These are phyloP conservation scores for Mucor mucedo DNA, from an alignment of 371 early-diverging fungal genomes.

Conservation along the genomic window DNA sequence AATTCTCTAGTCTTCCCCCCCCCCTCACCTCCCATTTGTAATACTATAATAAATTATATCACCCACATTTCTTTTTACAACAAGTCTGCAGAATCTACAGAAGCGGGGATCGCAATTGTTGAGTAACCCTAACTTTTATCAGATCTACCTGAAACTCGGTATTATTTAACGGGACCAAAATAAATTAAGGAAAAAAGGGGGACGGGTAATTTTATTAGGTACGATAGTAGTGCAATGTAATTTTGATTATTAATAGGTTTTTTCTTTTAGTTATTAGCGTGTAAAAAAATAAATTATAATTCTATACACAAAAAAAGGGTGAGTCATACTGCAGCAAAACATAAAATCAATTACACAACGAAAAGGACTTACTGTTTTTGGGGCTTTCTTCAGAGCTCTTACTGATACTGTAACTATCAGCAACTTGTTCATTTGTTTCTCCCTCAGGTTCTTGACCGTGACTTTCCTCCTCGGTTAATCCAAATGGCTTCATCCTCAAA, in stretches of 20 bases:
- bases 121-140: too few species aligned
- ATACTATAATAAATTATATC: too few species aligned
- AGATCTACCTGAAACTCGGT: too few species aligned
- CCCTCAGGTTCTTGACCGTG: background rate
- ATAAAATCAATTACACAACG: background rate
- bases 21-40: too few species aligned
- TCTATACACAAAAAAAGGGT: background rate
- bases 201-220: too few species aligned
- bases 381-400: background rate
- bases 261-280: too few species aligned
- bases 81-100: background rate
- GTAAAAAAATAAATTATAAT: background rate
- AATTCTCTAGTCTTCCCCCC: too few species aligned
- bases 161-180: too few species aligned
- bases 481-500: conserved; percentile 42
- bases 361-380: background rate
- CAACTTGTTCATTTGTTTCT: conserved; percentile 7
- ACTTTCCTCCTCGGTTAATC: conserved; percentile 24
- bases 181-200: too few species aligned
- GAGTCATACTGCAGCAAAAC: background rate
- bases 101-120: background rate
- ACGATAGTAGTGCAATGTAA: too few species aligned
- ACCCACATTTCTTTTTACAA: too few species aligned
- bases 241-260: too few species aligned
- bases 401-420: conserved; percentile 6